A percentile compares a stretch with the other conserved stretches of the same genome.
Conservation (phyloP, 1,139 yeast species). For the Taiozyma sp. region DNA sequence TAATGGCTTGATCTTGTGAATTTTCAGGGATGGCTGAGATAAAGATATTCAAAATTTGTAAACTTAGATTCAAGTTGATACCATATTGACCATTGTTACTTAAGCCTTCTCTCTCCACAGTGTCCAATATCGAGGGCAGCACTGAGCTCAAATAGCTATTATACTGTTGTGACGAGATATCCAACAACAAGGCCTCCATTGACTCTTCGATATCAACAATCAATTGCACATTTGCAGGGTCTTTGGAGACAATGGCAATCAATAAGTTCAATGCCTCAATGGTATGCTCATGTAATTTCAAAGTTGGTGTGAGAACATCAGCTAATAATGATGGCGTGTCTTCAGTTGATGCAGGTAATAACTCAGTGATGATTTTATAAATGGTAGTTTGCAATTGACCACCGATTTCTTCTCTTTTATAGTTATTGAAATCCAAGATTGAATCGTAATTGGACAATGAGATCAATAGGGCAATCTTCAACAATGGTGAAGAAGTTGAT, state of each 20-base stretch:
- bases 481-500: constrained; percentile 22
- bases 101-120: constrained; percentile 6
- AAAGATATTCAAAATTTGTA: constrained; percentile 60
- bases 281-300: constrained; percentile 36
- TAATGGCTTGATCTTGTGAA: constrained; percentile 28
- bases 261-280: constrained; percentile 48
- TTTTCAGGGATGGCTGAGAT: constrained; percentile 26
- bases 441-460: constrained; percentile 50
- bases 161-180: constrained; percentile 41
- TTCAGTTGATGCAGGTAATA: constrained; percentile 67
- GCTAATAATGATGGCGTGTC: constrained; percentile 74
- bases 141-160: constrained; percentile 28
- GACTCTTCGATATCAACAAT: constrained; percentile 56
- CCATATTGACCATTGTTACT: constrained; percentile 21
- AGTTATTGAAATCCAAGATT: constrained; percentile 35
- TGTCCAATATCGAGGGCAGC: constrained; percentile 23
- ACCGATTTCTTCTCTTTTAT: constrained; percentile 17
- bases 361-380: constrained; percentile 34
- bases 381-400: constrained; percentile 30
- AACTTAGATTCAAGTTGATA: constrained; percentile 49
- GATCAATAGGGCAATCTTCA: constrained; percentile 44
- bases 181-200: constrained; percentile 49
- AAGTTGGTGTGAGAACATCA: constrained; percentile 59
- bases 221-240: constrained; percentile 69
- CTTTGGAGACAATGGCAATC: constrained; percentile 61